Evolutionary conservation across 2,329 filamentous ascomycete species (phyloP).

Genomic region (Lachnellula subtilissima): DNA sequence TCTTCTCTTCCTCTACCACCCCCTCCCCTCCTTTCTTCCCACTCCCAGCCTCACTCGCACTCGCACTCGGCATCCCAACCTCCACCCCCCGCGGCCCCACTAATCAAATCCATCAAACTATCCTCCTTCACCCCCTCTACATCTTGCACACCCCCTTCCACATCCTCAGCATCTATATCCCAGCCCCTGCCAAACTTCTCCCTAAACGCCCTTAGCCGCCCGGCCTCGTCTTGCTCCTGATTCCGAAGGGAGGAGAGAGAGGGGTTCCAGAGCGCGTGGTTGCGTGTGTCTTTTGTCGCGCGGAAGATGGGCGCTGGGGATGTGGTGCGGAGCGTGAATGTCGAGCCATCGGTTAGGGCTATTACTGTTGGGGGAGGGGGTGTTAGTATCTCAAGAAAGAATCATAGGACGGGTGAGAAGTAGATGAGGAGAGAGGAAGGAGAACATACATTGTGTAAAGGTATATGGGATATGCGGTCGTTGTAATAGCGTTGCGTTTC

Average conservation of each 20-base stretch:
- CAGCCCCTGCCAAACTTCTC: slow-evolving; percentile 77
- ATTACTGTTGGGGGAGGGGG: slow-evolving; percentile 46
- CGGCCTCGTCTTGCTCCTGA: slow-evolving; percentile 92
- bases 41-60: slow-evolving; percentile 22
- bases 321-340: slow-evolving; percentile 75
- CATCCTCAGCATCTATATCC: slow-evolving; percentile 51
- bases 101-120: slow-evolving; percentile 54
- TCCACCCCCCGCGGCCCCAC: slow-evolving; percentile 35
- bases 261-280: slow-evolving; percentile 89
- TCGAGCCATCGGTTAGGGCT: slow-evolving; percentile 84
- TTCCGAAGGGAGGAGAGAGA: slow-evolving; percentile 74
- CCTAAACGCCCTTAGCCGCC: slow-evolving; percentile 80
- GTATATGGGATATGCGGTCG: slow-evolving; percentile 91
- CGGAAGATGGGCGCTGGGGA: slow-evolving; percentile 59
- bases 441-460: slow-evolving; percentile 69
- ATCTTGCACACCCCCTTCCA: slow-evolving; percentile 30
- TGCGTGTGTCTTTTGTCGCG: slow-evolving; percentile 75
- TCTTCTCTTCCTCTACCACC: slow-evolving; percentile 12
- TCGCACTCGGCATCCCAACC: slow-evolving; percentile 26
- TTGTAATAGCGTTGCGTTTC: slow-evolving; percentile 77
- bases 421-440: slow-evolving; percentile 22
- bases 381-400: not conserved
- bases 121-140: slow-evolving; percentile 38
- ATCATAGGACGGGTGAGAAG: not conserved
- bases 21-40: slow-evolving; percentile 8